A percentile compares a stretch with the other conserved stretches of the same genome.
Conservation (phyloP, 805 yeast genomes). For the Metschnikowia rubicola region DNA sequence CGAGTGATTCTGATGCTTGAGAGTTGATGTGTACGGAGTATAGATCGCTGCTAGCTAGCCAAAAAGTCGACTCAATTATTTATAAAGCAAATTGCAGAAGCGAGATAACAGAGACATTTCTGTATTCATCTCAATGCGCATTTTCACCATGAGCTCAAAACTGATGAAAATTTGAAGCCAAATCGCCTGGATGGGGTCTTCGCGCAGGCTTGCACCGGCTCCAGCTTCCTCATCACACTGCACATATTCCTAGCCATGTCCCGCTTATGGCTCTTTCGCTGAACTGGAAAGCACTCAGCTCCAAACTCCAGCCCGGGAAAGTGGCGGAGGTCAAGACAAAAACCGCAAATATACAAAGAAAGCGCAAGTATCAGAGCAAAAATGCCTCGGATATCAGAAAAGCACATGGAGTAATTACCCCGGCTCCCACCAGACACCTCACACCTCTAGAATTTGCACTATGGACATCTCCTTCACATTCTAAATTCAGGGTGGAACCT, state of each 20-base stretch:
- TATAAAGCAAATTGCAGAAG: too few relatives aligned
- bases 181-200: too few relatives aligned
- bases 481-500: neutral
- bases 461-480: conserved; percentile 7
- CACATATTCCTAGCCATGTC: neutral
- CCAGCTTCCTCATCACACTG: neutral
- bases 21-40: too few relatives aligned
- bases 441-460: conserved; percentile 12
- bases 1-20: too few relatives aligned
- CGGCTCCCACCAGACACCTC: neutral
- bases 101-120: too few relatives aligned
- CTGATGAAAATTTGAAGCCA: too few relatives aligned
- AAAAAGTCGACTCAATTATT: too few relatives aligned
- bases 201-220: too few relatives aligned
- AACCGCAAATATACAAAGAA: neutral
- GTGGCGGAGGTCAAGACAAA: neutral
- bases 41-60: too few relatives aligned
- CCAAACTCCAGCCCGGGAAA: conserved; percentile 7
- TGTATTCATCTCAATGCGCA: too few relatives aligned
- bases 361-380: neutral
- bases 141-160: too few relatives aligned
- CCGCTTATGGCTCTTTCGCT: conserved; percentile 16
- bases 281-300: conserved; percentile 22
- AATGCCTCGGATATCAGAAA: neutral
- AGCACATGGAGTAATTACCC: neutral